Evolutionary conservation across 2,329 filamentous ascomycete species (phyloP), one percentile per base, ranked within the genome.

Genomic region (Ceratocystis papillata): DNA sequence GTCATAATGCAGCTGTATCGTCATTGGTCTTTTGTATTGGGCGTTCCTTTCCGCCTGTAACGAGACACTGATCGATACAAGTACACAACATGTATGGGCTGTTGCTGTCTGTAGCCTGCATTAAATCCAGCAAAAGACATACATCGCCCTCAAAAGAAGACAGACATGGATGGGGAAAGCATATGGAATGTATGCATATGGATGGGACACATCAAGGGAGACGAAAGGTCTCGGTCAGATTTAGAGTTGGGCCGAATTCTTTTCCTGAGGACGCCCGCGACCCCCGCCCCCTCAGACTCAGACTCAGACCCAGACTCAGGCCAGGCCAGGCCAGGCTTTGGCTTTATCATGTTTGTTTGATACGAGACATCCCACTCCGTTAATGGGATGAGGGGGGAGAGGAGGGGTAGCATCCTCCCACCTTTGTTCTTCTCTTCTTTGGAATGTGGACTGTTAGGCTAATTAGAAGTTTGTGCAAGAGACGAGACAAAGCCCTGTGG

Each of bases 211-310:
- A 57, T 57, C 12, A 17, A 30, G 22, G 53, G 22, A 30, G 53
- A 57, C n/a, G 15, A 30, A 28, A 17, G 10, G 53, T 57, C 53
- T 57, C 22, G 53, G 53, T 57, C 22, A 57, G 53, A 57, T 57
- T 57, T 30, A 57, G 22, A 57, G 53, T 57, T 57, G 53, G 53
- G 53, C 53, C 25, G 53, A 30, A 50, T 50, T 57, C 25, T 28
- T 28, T 57, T 28, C 22, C 30, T 28, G 53, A 30, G 15, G 53
- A 57, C 53, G 22, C 53, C 53, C 28, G 22, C 53, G 28, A 3
- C 53, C 7, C 53, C 22, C 53, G 10, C 53, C 28, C 22, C 53
- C 53, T 17, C 46, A 8, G 7, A n/a, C 46, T 22, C 37, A 37
- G 37, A 37, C 33, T 37, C 33, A 33, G 30, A 37, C 46, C 5